Conservation (phyloP, 2,329 filamentous ascomycete species). For the Diaporthe amygdali region DNA sequence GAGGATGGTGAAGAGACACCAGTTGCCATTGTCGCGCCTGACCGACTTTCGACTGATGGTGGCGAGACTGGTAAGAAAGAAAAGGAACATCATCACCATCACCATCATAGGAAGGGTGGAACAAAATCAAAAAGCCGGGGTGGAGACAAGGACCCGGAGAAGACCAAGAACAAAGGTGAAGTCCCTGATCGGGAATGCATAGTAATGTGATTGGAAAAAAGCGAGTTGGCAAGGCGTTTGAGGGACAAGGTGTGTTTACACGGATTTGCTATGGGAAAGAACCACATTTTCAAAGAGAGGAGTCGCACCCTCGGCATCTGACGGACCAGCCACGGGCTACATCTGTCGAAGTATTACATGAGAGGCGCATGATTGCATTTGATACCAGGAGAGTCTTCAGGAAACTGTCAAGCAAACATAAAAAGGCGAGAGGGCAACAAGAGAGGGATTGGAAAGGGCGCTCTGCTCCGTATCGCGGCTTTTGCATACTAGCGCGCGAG, state of each 20-base stretch:
- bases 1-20: conserved; percentile 26
- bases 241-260: background rate
- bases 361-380: conserved; percentile 19
- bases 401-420: background rate
- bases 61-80: conserved; percentile 31
- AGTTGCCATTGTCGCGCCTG: conserved; percentile 14
- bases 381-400: conserved; percentile 18
- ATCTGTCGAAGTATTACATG: background rate
- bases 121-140: conserved; percentile 41
- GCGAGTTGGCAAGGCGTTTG: conserved; percentile 18
- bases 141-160: conserved; percentile 36
- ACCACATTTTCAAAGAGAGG: conserved; percentile 2
- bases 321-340: background rate
- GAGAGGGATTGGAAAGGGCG: background rate
- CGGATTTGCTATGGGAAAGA: conserved; percentile 1
- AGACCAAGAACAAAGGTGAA: conserved; percentile 40
- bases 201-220: conserved; percentile 45
- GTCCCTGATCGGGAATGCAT: conserved; percentile 53
- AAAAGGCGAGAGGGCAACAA: background rate
- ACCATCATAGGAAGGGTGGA: conserved; percentile 39
- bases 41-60: conserved; percentile 13
- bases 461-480: background rate
- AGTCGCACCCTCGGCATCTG: background rate
- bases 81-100: conserved; percentile 35
- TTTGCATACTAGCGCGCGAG: conserved; percentile 8